phyloP scores from a whole-genome alignment of 768 basidiomycete genomes.

The Plicaturopsis crispa region DNA sequence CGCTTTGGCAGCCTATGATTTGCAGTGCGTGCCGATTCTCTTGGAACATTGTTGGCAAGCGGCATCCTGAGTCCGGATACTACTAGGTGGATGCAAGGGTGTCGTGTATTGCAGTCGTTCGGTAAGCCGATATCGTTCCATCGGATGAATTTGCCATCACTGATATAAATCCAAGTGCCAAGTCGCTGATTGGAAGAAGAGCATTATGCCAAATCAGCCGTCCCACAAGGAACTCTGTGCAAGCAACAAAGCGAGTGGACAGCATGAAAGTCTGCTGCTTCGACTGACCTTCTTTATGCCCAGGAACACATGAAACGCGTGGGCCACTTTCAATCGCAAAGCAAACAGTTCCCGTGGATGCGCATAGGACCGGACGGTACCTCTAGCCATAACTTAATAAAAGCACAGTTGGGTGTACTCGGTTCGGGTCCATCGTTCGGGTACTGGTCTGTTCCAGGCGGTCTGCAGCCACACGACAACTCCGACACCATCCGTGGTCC shows the following conservation, averaged over 20 bases:
- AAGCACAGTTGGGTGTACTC: slow-evolving; percentile 27
- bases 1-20: background rate
- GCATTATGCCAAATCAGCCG: slow-evolving; percentile 15
- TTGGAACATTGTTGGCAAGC: background rate
- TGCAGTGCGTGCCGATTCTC: background rate
- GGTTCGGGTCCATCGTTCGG: slow-evolving; percentile 28
- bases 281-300: background rate
- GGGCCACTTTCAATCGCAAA: slow-evolving; percentile 21
- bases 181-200: slow-evolving; percentile 24
- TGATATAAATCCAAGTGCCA: slow-evolving; percentile 24
- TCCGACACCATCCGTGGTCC: slow-evolving; percentile 3
- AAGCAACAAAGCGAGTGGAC: slow-evolving; percentile 25
- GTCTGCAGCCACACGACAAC: slow-evolving; percentile 22
- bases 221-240: slow-evolving; percentile 22
- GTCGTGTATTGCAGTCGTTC: background rate
- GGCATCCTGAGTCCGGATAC: background rate
- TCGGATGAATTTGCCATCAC: background rate
- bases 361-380: slow-evolving; percentile 33
- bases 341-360: slow-evolving; percentile 34
- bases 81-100: background rate
- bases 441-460: slow-evolving; percentile 32
- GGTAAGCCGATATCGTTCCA: background rate
- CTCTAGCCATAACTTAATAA: slow-evolving; percentile 24
- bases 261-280: background rate
- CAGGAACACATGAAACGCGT: slow-evolving; percentile 31